These are phyloP conservation scores for Exophiala sideris DNA, from an alignment of 2,329 filamentous ascomycete species.

Conservation along the genomic window DNA sequence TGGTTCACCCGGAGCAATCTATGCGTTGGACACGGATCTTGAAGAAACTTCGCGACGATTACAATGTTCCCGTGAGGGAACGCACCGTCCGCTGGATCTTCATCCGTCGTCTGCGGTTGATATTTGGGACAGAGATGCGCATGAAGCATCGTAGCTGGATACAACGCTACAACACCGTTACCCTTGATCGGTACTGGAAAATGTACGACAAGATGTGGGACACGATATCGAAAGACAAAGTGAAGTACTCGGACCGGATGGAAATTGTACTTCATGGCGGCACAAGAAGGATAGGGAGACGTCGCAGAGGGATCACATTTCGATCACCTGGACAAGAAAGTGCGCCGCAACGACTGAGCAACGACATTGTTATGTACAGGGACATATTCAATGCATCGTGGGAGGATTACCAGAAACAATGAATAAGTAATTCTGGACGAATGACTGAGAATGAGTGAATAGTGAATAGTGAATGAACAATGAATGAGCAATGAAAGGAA, in stretches of 20 bases:
- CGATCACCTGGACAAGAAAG: not conserved
- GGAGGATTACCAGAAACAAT: conserved; percentile 17
- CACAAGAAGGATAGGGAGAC: not conserved
- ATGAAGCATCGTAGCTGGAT: conserved; percentile 4
- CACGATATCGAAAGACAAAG: conserved; percentile 11
- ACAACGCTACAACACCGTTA: conserved; percentile 4
- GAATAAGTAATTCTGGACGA: not conserved
- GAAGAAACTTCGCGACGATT: conserved; percentile 17
- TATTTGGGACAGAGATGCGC: conserved; percentile 10
- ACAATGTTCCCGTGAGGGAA: conserved; percentile 19
- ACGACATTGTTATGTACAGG: conserved; percentile 16
- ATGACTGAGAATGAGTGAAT: not conserved
- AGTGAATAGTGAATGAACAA: not conserved
- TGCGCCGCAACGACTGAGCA: not conserved
- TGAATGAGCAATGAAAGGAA: not conserved
- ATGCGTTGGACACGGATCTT: conserved; percentile 22
- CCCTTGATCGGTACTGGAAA: conserved; percentile 12
- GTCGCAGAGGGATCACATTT: not conserved
- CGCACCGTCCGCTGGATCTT: conserved; percentile 14
- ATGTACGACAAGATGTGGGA: conserved; percentile 23
- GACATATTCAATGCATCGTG: conserved; percentile 22
- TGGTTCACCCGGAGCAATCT: conserved; percentile 15
- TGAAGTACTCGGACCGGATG: conserved; percentile 8
- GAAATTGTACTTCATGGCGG: conserved; percentile 2
- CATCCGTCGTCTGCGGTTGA: conserved; percentile 10